Conservation (phyloP, 148 eudicot species). For the Fagopyrum esculentum region DNA sequence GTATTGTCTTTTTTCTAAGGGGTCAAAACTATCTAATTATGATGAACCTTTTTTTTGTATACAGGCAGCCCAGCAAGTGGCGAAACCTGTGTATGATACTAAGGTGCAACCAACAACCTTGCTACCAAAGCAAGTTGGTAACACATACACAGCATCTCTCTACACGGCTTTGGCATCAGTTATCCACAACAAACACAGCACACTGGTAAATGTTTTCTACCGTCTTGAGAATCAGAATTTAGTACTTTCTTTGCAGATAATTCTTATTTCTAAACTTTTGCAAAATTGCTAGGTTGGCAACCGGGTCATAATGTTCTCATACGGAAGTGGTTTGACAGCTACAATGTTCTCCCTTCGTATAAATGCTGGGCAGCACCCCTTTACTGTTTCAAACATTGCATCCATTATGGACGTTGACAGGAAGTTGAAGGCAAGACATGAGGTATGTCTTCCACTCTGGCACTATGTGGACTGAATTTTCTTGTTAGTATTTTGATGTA, state of each 20-base stretch:
- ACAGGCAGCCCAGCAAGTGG: constrained; percentile 75
- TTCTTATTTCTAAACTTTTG: neutral
- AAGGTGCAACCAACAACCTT: constrained; percentile 83
- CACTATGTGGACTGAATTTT: neutral
- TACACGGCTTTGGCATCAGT: constrained; percentile 93
- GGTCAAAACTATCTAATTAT: neutral
- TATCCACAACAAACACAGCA: constrained; percentile 61
- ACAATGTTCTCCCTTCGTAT: constrained; percentile 84
- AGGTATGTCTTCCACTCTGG: constrained; percentile 38
- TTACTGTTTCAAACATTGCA: constrained; percentile 80
- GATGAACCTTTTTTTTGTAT: neutral
- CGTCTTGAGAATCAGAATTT: constrained; percentile 2
- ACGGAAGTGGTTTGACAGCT: constrained; percentile 86
- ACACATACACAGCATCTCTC: constrained; percentile 95
- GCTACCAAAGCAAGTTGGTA: constrained; percentile 93
- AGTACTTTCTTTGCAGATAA: neutral
- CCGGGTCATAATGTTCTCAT: constrained; percentile 81
- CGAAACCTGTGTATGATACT: constrained; percentile 68
- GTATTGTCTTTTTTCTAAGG: neutral
- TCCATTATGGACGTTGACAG: constrained; percentile 56
- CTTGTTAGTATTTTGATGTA: neutral
- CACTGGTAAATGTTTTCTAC: constrained; percentile 50
- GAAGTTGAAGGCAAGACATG: constrained; percentile 86
- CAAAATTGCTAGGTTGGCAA: constrained; percentile 48
- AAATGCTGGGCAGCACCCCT: constrained; percentile 59